Evolutionary conservation across 2,329 filamentous ascomycete species (phyloP).

Genomic region (Aaosphaeria pasadenensis): DNA sequence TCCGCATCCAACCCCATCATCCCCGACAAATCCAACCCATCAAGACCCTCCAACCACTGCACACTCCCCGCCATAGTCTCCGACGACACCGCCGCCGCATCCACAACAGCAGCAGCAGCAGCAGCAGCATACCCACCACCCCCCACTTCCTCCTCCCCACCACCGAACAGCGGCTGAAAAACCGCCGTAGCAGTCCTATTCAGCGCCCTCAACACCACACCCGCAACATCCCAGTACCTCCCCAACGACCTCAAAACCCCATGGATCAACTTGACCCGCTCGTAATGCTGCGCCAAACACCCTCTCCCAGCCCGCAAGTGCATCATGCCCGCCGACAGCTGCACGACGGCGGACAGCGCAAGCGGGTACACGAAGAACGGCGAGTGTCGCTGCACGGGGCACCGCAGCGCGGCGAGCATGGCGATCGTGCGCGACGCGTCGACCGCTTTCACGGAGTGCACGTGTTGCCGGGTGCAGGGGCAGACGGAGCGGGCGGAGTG

Average conservation of each 20-base stretch:
- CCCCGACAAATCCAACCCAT: slow-evolving; percentile 8
- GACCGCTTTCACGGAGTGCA: slow-evolving; percentile 74
- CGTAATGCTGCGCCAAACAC: slow-evolving; percentile 15
- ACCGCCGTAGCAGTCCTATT: slow-evolving; percentile 11
- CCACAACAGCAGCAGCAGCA: too few species aligned
- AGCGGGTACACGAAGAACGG: slow-evolving; percentile 19
- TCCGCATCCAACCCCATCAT: slow-evolving; percentile 10
- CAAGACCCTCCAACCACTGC: slow-evolving; percentile 4
- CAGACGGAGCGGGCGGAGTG: slow-evolving; percentile 10
- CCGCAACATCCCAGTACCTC: slow-evolving; percentile 10
- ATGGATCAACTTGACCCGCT: slow-evolving; percentile 12
- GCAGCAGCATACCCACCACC: too few species aligned
- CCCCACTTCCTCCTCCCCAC: too few species aligned
- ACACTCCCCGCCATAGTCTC: too few species aligned
- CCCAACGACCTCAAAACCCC: slow-evolving; percentile 14
- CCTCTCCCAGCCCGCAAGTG: slow-evolving; percentile 2
- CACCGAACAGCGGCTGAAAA: slow-evolving; percentile 4
- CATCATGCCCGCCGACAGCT: slow-evolving; percentile 62
- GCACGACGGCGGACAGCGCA: slow-evolving; percentile 16
- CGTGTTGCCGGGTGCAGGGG: slow-evolving; percentile 37
- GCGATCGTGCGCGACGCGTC: slow-evolving; percentile 73
- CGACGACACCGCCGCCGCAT: too few species aligned
- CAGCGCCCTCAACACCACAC: slow-evolving; percentile 7
- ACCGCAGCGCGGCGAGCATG: slow-evolving; percentile 67
- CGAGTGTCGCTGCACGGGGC: slow-evolving; percentile 65